Conservation (phyloP, 78 protist genomes). For the Dictyostelium intermedium region DNA sequence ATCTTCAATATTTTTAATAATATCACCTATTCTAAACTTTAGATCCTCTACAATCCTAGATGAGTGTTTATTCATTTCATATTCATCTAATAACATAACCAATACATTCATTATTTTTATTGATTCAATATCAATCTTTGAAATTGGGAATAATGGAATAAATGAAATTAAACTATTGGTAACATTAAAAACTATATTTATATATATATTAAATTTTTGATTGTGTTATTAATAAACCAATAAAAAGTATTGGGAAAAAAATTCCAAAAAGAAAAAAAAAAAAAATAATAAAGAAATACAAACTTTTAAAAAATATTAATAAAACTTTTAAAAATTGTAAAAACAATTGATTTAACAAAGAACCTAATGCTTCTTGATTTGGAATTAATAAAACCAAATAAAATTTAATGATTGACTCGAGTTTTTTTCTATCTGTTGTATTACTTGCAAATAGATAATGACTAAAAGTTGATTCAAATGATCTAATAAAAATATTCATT, state of each 20-base stretch:
- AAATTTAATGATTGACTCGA: background rate
- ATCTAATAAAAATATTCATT: background rate
- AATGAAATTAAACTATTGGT: background rate
- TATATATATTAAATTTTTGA: no score
- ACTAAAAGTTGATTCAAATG: background rate
- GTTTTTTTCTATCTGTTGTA: background rate
- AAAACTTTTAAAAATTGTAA: background rate
- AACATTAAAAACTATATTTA: background rate
- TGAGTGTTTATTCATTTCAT: background rate
- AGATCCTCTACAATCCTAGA: background rate
- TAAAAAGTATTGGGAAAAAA: no score
- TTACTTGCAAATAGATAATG: background rate
- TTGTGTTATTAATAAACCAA: no score
- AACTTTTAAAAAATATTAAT: background rate
- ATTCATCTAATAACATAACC: background rate
- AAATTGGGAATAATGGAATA: background rate
- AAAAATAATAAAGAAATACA: background rate
- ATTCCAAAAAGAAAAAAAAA: no score
- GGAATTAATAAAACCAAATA: background rate
- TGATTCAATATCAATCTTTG: background rate
- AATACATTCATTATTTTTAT: background rate
- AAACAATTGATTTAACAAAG: background rate
- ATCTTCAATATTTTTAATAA: background rate
- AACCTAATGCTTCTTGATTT: background rate
- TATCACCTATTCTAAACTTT: background rate